phyloP scores from a whole-genome alignment of 139 green algal genomes.

The Chlorella sp. region DNA sequence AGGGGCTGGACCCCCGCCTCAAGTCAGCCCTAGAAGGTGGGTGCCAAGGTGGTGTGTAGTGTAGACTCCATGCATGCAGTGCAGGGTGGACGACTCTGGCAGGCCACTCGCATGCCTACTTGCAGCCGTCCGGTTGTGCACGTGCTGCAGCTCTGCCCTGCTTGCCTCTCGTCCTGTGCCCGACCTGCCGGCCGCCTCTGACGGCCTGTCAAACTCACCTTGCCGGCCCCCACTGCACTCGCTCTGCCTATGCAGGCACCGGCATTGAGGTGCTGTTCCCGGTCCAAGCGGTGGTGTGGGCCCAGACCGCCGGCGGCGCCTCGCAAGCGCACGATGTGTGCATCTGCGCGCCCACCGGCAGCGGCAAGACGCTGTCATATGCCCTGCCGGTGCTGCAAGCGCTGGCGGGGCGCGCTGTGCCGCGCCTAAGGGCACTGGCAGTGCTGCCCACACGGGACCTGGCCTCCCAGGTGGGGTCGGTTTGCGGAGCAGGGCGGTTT shows the following conservation, averaged over 20 bases:
- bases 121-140: background rate
- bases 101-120: background rate
- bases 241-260: slow-evolving; percentile 22
- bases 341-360: slow-evolving; percentile 86
- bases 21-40: slow-evolving; percentile 40
- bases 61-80: background rate
- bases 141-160: background rate
- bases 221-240: too few species aligned
- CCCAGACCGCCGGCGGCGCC: slow-evolving; percentile 65
- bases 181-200: background rate
- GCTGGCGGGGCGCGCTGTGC: slow-evolving; percentile 53
- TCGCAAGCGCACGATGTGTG: slow-evolving; percentile 83
- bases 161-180: background rate
- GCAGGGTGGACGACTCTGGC: background rate
- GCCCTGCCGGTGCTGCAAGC: slow-evolving; percentile 77
- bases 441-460: slow-evolving; percentile 87
- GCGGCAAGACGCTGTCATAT: slow-evolving; percentile 93
- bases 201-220: background rate
- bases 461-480: slow-evolving; percentile 34
- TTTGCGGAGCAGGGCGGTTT: too few species aligned
- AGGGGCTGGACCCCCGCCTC: slow-evolving; percentile 61
- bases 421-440: slow-evolving; percentile 65
- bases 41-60: too few species aligned
- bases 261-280: slow-evolving; percentile 76
- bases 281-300: slow-evolving; percentile 83